Base-by-base conservation (phyloP, 257 asterid genomes). In the Solanum habrochaites region DNA sequence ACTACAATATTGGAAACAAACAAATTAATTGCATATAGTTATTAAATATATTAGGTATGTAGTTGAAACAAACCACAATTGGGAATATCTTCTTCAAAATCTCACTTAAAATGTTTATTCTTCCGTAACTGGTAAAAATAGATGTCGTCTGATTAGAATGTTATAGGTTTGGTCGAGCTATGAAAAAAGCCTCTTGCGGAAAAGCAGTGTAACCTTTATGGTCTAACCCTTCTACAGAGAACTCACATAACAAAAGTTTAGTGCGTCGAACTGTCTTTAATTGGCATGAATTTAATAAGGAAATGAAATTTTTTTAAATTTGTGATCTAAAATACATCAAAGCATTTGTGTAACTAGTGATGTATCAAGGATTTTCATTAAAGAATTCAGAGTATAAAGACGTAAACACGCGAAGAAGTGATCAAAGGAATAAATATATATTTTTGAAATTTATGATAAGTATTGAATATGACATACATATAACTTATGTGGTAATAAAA, bases 1-100 rank as follows among this genome's bases (percentile, higher is more conserved):
- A 82, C 98, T 96, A 92, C 93, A 92, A 14, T 15, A 25, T 49
- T 49, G 21, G 8, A 81, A 49, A n/a, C 27, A 69, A 69, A 69
- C 18, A 74, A 74, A 74, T 39, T 39, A 21, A 3, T 37, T 73
- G 52, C n/a, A 73, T 10, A 6, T 72, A 37, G 6, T 20, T 73
- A 37, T 37, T 39, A 6, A 52, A 16, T 52, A 52, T 52, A 56
- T 56, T 56, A 56, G 12, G 2, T 64, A 64, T 20, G 25, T 8
- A 43, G 8, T 12, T 12, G 4, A 40, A 64, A 39, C 64, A 64
- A 64, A 9, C 42, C 42, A 42, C 75, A 4, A 13, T 3, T 42
- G 16, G 83, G 37, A 75, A 27, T 78, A 45, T 77, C 40, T 14
- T 14, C 31, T 43, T 64, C 2, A 3, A 1, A 74, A 39, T 74